These are phyloP conservation scores for Stachybotrys elegans DNA, from an alignment of 2,329 filamentous ascomycete genomes.

Conservation along the genomic window DNA sequence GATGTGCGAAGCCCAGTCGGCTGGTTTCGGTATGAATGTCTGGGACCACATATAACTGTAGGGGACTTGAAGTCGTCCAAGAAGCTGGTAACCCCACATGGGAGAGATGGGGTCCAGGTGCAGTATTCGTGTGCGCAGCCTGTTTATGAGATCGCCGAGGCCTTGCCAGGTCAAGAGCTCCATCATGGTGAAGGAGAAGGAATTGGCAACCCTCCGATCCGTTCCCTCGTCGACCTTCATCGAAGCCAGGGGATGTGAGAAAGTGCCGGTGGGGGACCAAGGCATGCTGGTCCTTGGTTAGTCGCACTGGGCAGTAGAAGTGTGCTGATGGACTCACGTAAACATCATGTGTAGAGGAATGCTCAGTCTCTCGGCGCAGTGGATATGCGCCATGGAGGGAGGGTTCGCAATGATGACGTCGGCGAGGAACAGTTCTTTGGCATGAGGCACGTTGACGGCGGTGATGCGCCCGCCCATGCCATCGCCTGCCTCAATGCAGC, in stretches of 20 bases:
- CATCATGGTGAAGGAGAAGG: constrained; percentile 40
- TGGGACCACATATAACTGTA: constrained; percentile 70
- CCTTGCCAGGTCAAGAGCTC: constrained; percentile 75
- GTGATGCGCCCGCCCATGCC: constrained; percentile 21
- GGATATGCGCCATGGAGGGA: constrained; percentile 46
- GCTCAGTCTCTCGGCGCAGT: constrained; percentile 43
- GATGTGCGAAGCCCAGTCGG: constrained; percentile 56
- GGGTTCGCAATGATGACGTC: constrained; percentile 52
- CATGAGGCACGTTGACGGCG: constrained; percentile 18
- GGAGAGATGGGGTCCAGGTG: constrained; percentile 60
- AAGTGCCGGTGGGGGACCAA: constrained; percentile 55
- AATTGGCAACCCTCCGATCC: constrained; percentile 17
- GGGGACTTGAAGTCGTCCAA: constrained; percentile 57
- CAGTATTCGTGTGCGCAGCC: constrained; percentile 57
- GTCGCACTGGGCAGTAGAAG: no score
- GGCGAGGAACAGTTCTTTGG: constrained; percentile 41
- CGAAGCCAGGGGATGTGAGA: constrained; percentile 31
- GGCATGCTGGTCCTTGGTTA: no score
- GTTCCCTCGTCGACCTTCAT: constrained; percentile 16
- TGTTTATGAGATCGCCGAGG: constrained; percentile 67
- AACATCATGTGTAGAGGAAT: constrained; percentile 48
- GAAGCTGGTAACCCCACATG: constrained; percentile 61
- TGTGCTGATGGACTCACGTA: no score
- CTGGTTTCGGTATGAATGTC: constrained; percentile 59
- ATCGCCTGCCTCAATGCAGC: constrained; percentile 30